Conservation (phyloP, 2,329 filamentous ascomycete species). For the Pestalotiopsis sp. region DNA sequence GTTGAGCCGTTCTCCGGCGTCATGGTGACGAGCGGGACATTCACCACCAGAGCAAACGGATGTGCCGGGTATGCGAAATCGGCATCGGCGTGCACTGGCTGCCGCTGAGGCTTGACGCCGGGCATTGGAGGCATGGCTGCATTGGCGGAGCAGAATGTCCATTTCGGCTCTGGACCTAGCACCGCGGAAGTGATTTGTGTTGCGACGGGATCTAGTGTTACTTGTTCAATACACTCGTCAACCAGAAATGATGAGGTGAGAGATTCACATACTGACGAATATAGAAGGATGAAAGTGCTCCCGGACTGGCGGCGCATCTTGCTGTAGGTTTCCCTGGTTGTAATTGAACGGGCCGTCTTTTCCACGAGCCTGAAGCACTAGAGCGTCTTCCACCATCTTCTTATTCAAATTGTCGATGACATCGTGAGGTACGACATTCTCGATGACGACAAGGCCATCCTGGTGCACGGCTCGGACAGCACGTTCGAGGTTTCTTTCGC, state of each 20-base stretch:
- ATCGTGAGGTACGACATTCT: conserved; percentile 52
- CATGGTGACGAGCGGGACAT: conserved; percentile 55
- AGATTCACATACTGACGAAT: conserved; percentile 51
- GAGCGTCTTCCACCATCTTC: conserved; percentile 63
- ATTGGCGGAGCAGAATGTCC: conserved; percentile 63
- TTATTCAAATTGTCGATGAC: conserved; percentile 58
- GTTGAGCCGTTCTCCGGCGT: conserved; percentile 57
- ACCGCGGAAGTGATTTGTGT: conserved; percentile 58
- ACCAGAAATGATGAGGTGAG: background rate
- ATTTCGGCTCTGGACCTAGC: conserved; percentile 56
- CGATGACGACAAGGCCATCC: conserved; percentile 60
- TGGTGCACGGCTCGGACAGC: conserved; percentile 53
- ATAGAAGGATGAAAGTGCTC: conserved; percentile 53
- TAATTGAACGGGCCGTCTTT: conserved; percentile 64
- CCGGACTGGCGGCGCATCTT: conserved; percentile 57
- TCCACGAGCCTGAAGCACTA: conserved; percentile 50
- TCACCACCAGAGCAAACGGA: conserved; percentile 59
- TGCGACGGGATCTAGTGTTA: conserved; percentile 47
- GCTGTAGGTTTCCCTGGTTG: conserved; percentile 64
- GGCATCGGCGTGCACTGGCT: conserved; percentile 63
- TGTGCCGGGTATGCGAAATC: conserved; percentile 58
- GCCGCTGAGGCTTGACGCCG: conserved; percentile 42
- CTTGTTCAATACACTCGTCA: background rate
- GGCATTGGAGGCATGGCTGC: conserved; percentile 54
- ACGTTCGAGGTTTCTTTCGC: conserved; percentile 55